These are phyloP conservation scores for Termitomyces eurrhizus DNA, from an alignment of 768 basidiomycete species.

Conservation along the genomic window DNA sequence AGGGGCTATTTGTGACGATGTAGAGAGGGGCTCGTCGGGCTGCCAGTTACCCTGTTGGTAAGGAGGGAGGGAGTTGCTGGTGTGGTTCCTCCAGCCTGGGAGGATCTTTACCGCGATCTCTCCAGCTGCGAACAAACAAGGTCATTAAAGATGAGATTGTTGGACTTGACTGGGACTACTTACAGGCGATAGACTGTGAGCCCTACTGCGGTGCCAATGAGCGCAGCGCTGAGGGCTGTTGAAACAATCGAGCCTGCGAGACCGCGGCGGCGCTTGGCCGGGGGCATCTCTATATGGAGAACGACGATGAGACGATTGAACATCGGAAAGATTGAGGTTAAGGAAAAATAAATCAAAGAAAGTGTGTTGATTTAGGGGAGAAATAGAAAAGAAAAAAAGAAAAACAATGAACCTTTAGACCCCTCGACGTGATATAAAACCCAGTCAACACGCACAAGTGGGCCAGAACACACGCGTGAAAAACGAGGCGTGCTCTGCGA, in stretches of 20 bases:
- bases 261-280: conserved; percentile 75
- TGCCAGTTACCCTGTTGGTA: conserved; percentile 62
- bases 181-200: conserved; percentile 84
- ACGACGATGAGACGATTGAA: conserved; percentile 38
- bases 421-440: conserved; percentile 4
- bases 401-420: not conserved
- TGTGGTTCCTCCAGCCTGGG: conserved; percentile 10
- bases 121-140: conserved; percentile 53
- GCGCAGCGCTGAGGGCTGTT: conserved; percentile 79
- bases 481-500: conserved; percentile 2
- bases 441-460: conserved; percentile 8
- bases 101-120: conserved; percentile 62
- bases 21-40: conserved; percentile 23
- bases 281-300: conserved; percentile 66
- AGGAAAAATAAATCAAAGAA: conserved; percentile 8
- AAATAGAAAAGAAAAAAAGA: not conserved
- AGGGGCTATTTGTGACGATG: conserved; percentile 23
- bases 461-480: not conserved
- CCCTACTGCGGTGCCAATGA: conserved; percentile 84
- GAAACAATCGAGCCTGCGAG: conserved; percentile 81
- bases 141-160: conserved; percentile 3
- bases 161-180: conserved; percentile 26
- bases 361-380: not conserved
- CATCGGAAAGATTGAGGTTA: conserved; percentile 19
- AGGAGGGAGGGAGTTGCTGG: conserved; percentile 48